Percentiles rank a stretch among this genome's conserved stretches.
phyloP scores from a whole-genome alignment of 2,329 filamentous ascomycete species.

The Myriosclerotinia duriaeana region DNA sequence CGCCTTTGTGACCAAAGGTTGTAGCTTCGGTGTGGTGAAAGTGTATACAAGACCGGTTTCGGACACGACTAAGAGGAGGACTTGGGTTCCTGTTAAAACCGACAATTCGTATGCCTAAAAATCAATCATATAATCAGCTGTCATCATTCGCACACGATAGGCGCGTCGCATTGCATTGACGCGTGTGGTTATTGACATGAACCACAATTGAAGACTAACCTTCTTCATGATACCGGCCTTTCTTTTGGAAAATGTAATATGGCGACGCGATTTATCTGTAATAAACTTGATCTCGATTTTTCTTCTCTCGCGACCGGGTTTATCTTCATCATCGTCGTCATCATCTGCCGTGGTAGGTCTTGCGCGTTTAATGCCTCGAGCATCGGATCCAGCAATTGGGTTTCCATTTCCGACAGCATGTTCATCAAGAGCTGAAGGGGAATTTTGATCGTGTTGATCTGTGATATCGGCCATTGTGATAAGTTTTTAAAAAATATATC shows the following conservation, averaged over 20 bases:
- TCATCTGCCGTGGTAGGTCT: slow-evolving; percentile 83
- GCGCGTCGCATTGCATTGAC: slow-evolving; percentile 31
- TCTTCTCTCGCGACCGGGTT: slow-evolving; percentile 93
- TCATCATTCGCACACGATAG: slow-evolving; percentile 26
- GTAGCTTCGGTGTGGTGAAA: slow-evolving; percentile 96
- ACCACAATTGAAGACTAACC: slow-evolving; percentile 56
- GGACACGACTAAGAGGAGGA: slow-evolving; percentile 91
- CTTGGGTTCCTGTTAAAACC: slow-evolving; percentile 95
- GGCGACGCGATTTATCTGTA: slow-evolving; percentile 97
- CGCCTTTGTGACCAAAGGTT: slow-evolving; percentile 95
- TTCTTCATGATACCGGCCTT: slow-evolving; percentile 99
- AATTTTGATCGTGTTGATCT: slow-evolving; percentile 74
- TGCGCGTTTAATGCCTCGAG: slow-evolving; percentile 84
- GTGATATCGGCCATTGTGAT: slow-evolving; percentile 73
- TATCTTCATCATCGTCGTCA: slow-evolving; percentile 96
- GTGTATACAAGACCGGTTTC: slow-evolving; percentile 98
- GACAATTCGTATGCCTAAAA: slow-evolving; percentile 91
- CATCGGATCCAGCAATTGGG: slow-evolving; percentile 53
- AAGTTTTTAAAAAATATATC: slow-evolving; percentile 20
- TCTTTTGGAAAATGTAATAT: slow-evolving; percentile 99
- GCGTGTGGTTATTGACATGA: slow-evolving; percentile 26
- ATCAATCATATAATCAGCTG: slow-evolving; percentile 30
- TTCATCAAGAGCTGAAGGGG: slow-evolving; percentile 72
- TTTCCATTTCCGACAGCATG: slow-evolving; percentile 74
- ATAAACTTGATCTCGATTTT: slow-evolving; percentile 99